phyloP scores from a whole-genome alignment of 139 green algal genomes.

The Picochlorum costavermella region DNA sequence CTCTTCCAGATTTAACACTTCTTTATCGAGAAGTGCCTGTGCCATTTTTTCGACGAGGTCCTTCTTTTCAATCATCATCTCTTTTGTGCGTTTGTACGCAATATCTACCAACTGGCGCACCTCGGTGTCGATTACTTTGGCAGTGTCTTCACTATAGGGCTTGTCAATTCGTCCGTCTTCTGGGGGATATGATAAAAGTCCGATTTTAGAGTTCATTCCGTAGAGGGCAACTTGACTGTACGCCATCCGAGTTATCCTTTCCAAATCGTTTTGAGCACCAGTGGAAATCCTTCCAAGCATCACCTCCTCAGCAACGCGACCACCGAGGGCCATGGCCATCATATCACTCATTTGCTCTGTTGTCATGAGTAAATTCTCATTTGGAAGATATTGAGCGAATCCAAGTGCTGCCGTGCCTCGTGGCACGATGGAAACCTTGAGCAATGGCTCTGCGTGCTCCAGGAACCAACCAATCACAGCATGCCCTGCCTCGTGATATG shows the following conservation, averaged over 20 bases:
- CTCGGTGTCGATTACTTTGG: conserved; percentile 91
- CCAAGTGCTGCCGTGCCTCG: conserved; percentile 87
- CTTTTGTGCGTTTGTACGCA: conserved; percentile 77
- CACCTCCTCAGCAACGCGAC: conserved; percentile 84
- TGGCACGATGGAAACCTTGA: conserved; percentile 99
- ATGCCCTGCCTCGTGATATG: conserved; percentile 94
- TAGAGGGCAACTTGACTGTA: conserved; percentile 90
- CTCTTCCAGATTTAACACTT: conserved; percentile 84
- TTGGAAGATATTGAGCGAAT: conserved; percentile 99
- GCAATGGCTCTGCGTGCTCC: conserved; percentile 91
- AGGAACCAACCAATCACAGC: conserved; percentile 97
- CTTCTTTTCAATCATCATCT: conserved; percentile 76
- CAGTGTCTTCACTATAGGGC: conserved; percentile 92
- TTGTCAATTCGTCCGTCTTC: conserved; percentile 83
- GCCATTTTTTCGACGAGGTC: conserved; percentile 76
- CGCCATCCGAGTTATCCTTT: conserved; percentile 94
- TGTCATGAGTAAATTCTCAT: conserved; percentile 95
- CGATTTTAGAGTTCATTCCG: conserved; percentile 76
- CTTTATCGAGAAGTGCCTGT: conserved; percentile 42
- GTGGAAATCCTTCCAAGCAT: conserved; percentile 95
- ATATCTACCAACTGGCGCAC: conserved; percentile 71
- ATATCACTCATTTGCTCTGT: conserved; percentile 89
- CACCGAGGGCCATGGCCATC: conserved; percentile 91
- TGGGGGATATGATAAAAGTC: conserved; percentile 89
- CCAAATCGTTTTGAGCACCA: conserved; percentile 96